A percentile compares a stretch with the other conserved stretches of the same genome.
Evolutionary conservation across 768 basidiomycete genomes (phyloP).

Genomic region (Cubamyces sp.): DNA sequence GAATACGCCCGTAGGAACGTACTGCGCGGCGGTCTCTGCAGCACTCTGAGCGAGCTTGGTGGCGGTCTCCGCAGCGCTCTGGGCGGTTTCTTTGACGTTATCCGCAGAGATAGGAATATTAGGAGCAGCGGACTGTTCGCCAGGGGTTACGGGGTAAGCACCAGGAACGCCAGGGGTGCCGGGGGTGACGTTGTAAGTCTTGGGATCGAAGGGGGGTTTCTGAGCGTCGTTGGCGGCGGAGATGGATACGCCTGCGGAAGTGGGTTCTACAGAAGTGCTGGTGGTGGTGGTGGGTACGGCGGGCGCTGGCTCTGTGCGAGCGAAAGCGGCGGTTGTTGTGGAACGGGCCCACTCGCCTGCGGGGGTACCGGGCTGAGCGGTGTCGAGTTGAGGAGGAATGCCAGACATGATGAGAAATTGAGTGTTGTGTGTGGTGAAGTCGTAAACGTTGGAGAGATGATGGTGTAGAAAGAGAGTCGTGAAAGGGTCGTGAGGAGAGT

Average conservation of each 20-base stretch:
- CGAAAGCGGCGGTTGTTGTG: slow-evolving; percentile 29
- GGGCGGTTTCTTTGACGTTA: slow-evolving; percentile 19
- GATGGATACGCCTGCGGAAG: slow-evolving; percentile 14
- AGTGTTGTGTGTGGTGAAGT: neutral
- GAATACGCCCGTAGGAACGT: slow-evolving; percentile 28
- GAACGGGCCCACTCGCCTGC: slow-evolving; percentile 28
- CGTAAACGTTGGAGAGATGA: slow-evolving; percentile 1
- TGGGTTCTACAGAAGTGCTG: neutral
- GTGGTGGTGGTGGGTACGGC: neutral
- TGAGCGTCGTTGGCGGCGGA: slow-evolving; percentile 17
- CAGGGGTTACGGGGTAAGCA: slow-evolving; percentile 23
- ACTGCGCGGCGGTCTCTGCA: slow-evolving; percentile 26
- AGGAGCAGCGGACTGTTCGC: neutral
- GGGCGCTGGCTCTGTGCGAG: slow-evolving; percentile 23
- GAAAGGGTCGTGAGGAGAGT: neutral
- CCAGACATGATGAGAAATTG: slow-evolving; percentile 22
- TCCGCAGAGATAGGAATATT: neutral
- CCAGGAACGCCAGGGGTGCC: slow-evolving; percentile 24
- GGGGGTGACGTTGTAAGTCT: neutral
- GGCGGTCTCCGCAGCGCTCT: slow-evolving; percentile 12
- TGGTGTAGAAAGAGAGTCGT: neutral
- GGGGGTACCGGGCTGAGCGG: slow-evolving; percentile 28
- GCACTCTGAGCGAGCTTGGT: slow-evolving; percentile 16
- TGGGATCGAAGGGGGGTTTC: slow-evolving; percentile 20
- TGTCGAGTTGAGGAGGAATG: slow-evolving; percentile 20